phyloP scores from a whole-genome alignment of 495 filamentous ascomycete genomes.

The Sporormia fimetaria region DNA sequence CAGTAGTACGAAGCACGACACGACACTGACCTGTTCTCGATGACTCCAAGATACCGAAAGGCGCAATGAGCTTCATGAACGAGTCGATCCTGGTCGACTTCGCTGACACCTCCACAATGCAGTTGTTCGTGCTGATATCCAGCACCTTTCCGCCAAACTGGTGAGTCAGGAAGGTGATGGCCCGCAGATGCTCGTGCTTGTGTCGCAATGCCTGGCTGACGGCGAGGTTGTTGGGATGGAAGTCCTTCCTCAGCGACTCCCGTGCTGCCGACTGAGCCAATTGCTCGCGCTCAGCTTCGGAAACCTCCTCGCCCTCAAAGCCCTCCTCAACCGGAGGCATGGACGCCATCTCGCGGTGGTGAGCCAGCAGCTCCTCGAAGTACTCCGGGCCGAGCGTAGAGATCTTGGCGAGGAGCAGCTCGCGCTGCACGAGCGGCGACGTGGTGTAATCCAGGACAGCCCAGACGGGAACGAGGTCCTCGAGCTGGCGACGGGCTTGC shows the following conservation, averaged over 20 bases:
- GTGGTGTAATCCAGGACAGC: constrained; percentile 92
- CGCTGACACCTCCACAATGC: constrained; percentile 91
- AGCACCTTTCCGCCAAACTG: constrained; percentile 96
- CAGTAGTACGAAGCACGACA: background rate
- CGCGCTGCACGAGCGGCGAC: constrained; percentile 88
- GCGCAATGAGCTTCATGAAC: constrained; percentile 87
- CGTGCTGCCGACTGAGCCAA: constrained; percentile 22
- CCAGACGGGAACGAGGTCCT: constrained; percentile 96
- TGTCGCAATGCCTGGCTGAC: constrained; percentile 79
- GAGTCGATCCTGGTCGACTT: constrained; percentile 91
- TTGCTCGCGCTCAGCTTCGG: constrained; percentile 27
- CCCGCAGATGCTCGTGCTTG: constrained; percentile 93
- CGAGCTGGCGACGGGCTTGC: constrained; percentile 88
- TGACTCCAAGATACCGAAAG: constrained; percentile 95
- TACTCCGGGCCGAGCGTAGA: constrained; percentile 93
- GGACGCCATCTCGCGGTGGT: constrained; percentile 68
- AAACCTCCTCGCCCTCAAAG: constrained; percentile 27
- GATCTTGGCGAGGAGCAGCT: constrained; percentile 91
- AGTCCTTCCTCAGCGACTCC: constrained; percentile 47
- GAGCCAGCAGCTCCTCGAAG: constrained; percentile 89
- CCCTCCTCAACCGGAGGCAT: constrained; percentile 32
- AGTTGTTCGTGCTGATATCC: constrained; percentile 96
- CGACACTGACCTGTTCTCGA: constrained; percentile 56
- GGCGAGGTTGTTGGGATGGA: constrained; percentile 76
- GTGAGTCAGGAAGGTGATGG: constrained; percentile 88